These are phyloP conservation scores for Neocucurbitaria cava DNA, from an alignment of 2,329 filamentous ascomycete species.

Conservation along the genomic window DNA sequence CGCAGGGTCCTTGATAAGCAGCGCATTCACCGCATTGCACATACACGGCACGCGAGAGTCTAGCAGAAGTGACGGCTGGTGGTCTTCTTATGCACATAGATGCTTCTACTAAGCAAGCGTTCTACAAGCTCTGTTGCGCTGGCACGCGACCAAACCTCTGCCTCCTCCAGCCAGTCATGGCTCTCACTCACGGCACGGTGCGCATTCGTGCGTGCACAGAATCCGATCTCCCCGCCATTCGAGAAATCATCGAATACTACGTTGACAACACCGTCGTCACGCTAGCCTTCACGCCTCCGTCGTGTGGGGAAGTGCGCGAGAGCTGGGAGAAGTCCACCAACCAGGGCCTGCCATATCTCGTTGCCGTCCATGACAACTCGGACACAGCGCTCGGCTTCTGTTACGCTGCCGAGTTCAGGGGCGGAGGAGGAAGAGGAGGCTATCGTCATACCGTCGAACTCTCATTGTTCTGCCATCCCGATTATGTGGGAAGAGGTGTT, in stretches of 20 bases:
- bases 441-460: slow-evolving; percentile 53
- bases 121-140: slow-evolving; percentile 33
- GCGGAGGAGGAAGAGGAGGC: slow-evolving; percentile 37
- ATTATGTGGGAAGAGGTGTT: slow-evolving; percentile 39
- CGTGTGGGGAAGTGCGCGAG: slow-evolving; percentile 32
- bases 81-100: slow-evolving; percentile 16
- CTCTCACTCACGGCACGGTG: slow-evolving; percentile 39
- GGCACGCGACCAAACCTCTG: slow-evolving; percentile 39
- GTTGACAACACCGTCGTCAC: slow-evolving; percentile 48
- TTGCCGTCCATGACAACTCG: slow-evolving; percentile 38
- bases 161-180: slow-evolving; percentile 35
- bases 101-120: slow-evolving; percentile 13
- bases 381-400: slow-evolving; percentile 43
- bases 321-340: slow-evolving; percentile 34
- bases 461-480: slow-evolving; percentile 49
- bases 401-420: slow-evolving; percentile 46
- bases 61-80: neutral
- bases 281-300: slow-evolving; percentile 40
- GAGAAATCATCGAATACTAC: slow-evolving; percentile 48
- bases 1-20: slow-evolving; percentile 1
- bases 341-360: slow-evolving; percentile 47
- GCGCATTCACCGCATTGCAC: neutral
- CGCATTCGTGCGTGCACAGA: slow-evolving; percentile 45
- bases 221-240: slow-evolving; percentile 45
- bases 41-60: neutral